Evolutionary conservation across 2,329 filamentous ascomycete genomes (phyloP).

Genomic region (Torrubiellomyces zombiae): DNA sequence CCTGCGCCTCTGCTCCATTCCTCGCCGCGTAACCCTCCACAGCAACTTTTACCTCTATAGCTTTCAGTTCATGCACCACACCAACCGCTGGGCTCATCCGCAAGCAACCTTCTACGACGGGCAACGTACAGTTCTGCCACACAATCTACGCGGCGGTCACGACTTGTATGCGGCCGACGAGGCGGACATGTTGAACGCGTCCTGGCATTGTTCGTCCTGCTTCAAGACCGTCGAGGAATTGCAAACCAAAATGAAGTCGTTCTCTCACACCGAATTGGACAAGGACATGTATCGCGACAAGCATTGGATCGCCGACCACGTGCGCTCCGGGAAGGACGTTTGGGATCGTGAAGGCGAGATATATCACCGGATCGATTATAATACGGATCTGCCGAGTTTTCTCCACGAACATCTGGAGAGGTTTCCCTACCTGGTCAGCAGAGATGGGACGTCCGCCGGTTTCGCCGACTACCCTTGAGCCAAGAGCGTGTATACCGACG

Average conservation of each 20-base stretch:
- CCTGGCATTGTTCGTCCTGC: conserved; percentile 47
- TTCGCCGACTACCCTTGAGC: conserved; percentile 32
- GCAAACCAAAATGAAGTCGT: conserved; percentile 37
- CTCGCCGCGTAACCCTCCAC: conserved; percentile 32
- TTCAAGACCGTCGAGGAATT: conserved; percentile 39
- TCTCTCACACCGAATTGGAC: conserved; percentile 38
- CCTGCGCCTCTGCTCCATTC: conserved; percentile 34
- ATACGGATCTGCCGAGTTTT: conserved; percentile 34
- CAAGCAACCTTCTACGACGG: conserved; percentile 38
- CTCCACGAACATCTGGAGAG: conserved; percentile 21
- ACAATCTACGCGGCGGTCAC: conserved; percentile 33
- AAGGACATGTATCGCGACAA: conserved; percentile 27
- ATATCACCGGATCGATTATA: conserved; percentile 31
- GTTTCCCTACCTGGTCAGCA: conserved; percentile 27
- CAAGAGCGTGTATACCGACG: too few relatives aligned
- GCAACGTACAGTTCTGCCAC: conserved; percentile 31
- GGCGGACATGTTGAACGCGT: conserved; percentile 29
- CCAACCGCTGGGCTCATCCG: conserved; percentile 34
- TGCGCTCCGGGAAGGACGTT: conserved; percentile 35
- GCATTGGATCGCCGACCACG: conserved; percentile 29
- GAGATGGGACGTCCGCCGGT: conserved; percentile 28
- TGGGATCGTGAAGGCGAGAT: conserved; percentile 32
- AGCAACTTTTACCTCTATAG: conserved; percentile 41
- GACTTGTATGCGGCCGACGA: too few relatives aligned
- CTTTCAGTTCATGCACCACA: conserved; percentile 31